Evolutionary conservation across 768 basidiomycete species (phyloP), one percentile per base, ranked within the genome.

Genomic region (Mycena albidolilacea): DNA sequence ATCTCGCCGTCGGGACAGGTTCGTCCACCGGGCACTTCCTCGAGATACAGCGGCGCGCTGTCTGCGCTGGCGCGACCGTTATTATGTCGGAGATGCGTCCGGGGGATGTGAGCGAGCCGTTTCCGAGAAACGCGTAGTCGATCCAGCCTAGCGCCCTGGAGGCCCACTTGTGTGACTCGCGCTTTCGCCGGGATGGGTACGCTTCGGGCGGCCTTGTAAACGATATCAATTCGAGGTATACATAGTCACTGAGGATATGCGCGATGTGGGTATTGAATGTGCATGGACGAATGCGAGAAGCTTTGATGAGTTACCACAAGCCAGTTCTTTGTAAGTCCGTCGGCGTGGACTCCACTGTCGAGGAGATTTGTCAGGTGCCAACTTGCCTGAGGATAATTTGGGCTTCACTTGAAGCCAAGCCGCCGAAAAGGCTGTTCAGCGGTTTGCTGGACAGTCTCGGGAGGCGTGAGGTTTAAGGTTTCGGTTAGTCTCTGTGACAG

Each of bases 181-280:
- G 87, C 35, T 80, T 77, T 2, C 77, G 65, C 19, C 86, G 84
- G 48, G 84, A 84, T 17, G 87, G 90, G 71, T 92, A 92, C 75
- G 87, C 80, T 0, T 87, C 85, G 11, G 81, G 79, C 1, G 90
- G 87, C 65, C 90, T 85, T 0, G 85, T 88, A 82, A 94, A 94
- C 19, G 88, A 86, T 75, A 94, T 88, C 41, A 94, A 87, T 77
- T 94, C 93, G 58, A 94, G 83, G 78, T 94, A 94, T 17, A 83
- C 83, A 15, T 88, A 88, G 69, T 92, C 91, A 37, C 80, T 79
- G 30, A 93, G 80, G 54, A 91, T 78, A 89, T 91, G 30, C 54
- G 23, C 2, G 14, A 41, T 30, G 19, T 21, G 43, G 46, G 64
- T 11, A 46, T 46, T 46, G 46, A 46, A 37, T 48, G 54, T 37